Conservation (phyloP, 345 rosid genomes). For the Nasturtium officinale region DNA sequence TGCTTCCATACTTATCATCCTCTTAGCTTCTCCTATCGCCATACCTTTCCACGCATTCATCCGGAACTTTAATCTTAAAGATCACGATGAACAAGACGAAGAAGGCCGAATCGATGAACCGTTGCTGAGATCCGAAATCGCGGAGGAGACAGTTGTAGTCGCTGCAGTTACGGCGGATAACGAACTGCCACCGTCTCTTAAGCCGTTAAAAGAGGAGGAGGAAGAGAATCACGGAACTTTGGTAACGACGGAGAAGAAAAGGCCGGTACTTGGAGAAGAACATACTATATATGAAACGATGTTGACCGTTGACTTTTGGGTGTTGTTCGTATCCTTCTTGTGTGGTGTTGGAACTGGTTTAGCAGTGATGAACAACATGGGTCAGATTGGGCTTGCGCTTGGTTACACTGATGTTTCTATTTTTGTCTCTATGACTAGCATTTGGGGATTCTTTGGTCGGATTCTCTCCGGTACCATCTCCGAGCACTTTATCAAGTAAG, state of each 20-base stretch:
- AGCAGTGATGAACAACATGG: conserved; percentile 64
- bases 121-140: conserved; percentile 41
- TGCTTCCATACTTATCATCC: conserved; percentile 48
- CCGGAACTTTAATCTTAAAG: conserved; percentile 5
- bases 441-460: conserved; percentile 70
- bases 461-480: conserved; percentile 54
- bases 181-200: conserved; percentile 29
- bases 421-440: conserved; percentile 62
- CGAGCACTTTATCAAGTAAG: conserved; percentile 55
- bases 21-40: conserved; percentile 52
- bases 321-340: conserved; percentile 58
- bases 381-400: conserved; percentile 64
- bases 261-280: conserved; percentile 56
- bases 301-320: conserved; percentile 59
- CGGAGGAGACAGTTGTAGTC: conserved; percentile 22
- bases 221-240: neutral
- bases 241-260: conserved; percentile 24
- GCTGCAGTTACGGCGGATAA: conserved; percentile 35
- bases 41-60: conserved; percentile 50
- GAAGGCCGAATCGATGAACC: conserved; percentile 50
- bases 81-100: conserved; percentile 29
- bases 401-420: conserved; percentile 55
- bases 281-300: conserved; percentile 51
- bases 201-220: conserved; percentile 25
- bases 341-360: conserved; percentile 65